Evolutionary conservation across 352 stramenopile genomes (phyloP).

Genomic region (Globisporangium lucens): DNA sequence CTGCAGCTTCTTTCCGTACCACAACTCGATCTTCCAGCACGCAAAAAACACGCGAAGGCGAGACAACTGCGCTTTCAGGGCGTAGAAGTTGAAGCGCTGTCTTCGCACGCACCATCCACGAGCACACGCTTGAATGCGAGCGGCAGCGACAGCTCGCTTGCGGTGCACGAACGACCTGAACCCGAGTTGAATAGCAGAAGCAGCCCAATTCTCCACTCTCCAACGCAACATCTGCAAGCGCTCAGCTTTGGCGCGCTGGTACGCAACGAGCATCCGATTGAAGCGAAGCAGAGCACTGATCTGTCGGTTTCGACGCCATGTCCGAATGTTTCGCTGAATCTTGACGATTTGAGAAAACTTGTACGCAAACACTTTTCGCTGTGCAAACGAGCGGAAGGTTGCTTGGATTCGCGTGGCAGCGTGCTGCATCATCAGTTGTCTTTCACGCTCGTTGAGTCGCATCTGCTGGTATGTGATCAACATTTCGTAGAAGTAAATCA

Average conservation of each 20-base stretch:
- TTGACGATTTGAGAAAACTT: conserved; percentile 18
- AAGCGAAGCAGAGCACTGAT: conserved; percentile 32
- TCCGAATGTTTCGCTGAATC: conserved; percentile 37
- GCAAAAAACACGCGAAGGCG: conserved; percentile 34
- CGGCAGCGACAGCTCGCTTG: conserved; percentile 23
- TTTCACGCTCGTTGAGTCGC: conserved; percentile 27
- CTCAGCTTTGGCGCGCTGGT: conserved; percentile 26
- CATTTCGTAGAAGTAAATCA: conserved; percentile 37
- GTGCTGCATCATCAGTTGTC: conserved; percentile 7
- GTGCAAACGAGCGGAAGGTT: conserved; percentile 11
- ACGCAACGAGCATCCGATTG: conserved; percentile 25
- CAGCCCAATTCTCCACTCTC: conserved; percentile 30
- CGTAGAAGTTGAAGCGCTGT: conserved; percentile 42
- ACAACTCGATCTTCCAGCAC: conserved; percentile 56
- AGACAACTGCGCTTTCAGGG: conserved; percentile 32
- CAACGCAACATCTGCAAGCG: conserved; percentile 24
- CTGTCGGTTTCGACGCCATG: conserved; percentile 38
- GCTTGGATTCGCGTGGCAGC: conserved; percentile 18
- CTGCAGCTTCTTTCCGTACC: conserved; percentile 29
- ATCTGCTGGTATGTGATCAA: conserved; percentile 35
- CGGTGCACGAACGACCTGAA: conserved; percentile 24
- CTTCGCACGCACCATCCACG: conserved; percentile 37
- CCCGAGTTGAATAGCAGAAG: conserved; percentile 25
- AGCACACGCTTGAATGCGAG: conserved; percentile 22
- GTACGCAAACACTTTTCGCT: conserved; percentile 19